Evolutionary conservation across 441 rosid species (phyloP).

Genomic region (Croton setiger): DNA sequence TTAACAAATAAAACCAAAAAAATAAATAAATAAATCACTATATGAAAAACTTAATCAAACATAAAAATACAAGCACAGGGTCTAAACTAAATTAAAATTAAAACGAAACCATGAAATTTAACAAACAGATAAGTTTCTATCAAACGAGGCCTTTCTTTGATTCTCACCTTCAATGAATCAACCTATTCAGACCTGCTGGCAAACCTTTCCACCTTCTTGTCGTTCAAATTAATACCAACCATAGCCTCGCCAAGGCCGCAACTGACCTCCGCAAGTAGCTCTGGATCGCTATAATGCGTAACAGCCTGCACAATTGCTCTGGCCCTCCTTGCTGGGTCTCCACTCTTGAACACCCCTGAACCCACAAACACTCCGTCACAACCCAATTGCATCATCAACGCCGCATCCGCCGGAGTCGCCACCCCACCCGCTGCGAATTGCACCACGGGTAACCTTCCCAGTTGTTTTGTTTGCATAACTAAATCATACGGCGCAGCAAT

Average conservation of each 20-base stretch:
- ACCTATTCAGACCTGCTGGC: slow-evolving; percentile 65
- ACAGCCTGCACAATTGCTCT: slow-evolving; percentile 94
- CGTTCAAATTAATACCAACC: slow-evolving; percentile 86
- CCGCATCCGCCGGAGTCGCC: slow-evolving; percentile 97
- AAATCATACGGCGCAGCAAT: slow-evolving; percentile 83
- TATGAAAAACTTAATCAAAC: no score
- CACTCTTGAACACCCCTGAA: slow-evolving; percentile 90
- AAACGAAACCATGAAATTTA: not conserved
- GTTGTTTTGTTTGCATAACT: slow-evolving; percentile 95
- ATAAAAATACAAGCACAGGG: no score
- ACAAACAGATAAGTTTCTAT: no score
- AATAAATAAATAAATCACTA: not conserved
- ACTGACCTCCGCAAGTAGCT: slow-evolving; percentile 76
- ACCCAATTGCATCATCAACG: slow-evolving; percentile 96
- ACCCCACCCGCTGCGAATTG: slow-evolving; percentile 98
- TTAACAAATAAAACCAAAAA: not conserved
- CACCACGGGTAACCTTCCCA: slow-evolving; percentile 94
- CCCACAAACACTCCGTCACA: slow-evolving; percentile 96
- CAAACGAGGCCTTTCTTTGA: not conserved
- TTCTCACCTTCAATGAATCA: slow-evolving; percentile 12
- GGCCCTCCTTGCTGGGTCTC: slow-evolving; percentile 85
- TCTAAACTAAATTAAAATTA: no score
- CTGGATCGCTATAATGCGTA: slow-evolving; percentile 86
- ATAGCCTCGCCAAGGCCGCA: slow-evolving; percentile 93
- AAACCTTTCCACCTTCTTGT: slow-evolving; percentile 84